Base-by-base conservation (phyloP, 768 basidiomycete species). In the Calocybe gangraenosa region DNA sequence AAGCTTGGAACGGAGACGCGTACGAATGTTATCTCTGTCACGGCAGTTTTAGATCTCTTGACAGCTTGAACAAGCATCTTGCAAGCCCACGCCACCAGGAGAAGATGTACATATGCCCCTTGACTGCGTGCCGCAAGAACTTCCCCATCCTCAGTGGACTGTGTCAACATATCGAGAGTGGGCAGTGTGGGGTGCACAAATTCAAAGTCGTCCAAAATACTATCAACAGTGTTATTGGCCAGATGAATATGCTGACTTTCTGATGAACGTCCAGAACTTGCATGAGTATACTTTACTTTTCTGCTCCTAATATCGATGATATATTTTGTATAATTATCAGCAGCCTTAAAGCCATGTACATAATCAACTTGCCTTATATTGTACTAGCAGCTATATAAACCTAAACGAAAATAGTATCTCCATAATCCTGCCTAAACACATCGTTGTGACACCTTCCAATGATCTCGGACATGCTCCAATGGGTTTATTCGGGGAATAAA, bases 11-110 rank as follows among this genome's bases (percentile, higher is more conserved):
- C 47, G 74, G 72, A 0, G 3, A 0, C 4, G 64, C 51, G 4
- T 87, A 69, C 58, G 82, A 87, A 59, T 87, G 84, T 59, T 77
- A 78, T 55, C 60, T 87, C 19, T 87, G 85, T 58, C 71, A 78
- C 57, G 46, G 42, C 17, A 51, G 38, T 10, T 81, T 72, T 52
- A 21, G 53, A 40, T 54, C 64, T 0, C 69, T 84, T 10, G 9
- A 13, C 0, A 64, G 60, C 6, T 68, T 87, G 40, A 83, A 87
- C 54, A 66, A 73, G 49, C 87, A 87, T 54, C 68, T 87, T 36
- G 67, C 70, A 40, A 85, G 84, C 60, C 80, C 85, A 1, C 64
- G 55, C 2, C 85, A 86, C 55, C 60, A 72, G 51, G 67, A 72
- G 1, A 70, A 66, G 57, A 65, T 73, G 2, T 85, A 81, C 53